phyloP scores from a whole-genome alignment of 257 asterid genomes.

The Anisodus acutangulus region DNA sequence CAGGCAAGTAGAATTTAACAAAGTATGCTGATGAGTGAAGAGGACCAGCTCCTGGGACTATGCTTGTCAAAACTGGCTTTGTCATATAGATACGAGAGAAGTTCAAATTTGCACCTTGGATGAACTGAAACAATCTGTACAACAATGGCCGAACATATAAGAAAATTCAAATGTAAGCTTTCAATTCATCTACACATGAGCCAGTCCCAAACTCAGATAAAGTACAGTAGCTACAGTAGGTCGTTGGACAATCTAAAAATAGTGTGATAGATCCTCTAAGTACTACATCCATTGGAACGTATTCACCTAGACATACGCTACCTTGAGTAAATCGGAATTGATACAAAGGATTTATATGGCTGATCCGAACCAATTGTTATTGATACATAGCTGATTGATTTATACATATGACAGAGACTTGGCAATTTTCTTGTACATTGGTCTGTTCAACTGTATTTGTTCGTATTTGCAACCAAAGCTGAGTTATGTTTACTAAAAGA shows the following conservation, averaged over 20 bases:
- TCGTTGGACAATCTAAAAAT: not conserved
- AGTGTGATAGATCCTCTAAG: not conserved
- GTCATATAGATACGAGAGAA: conserved; percentile 68
- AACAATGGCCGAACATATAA: not conserved
- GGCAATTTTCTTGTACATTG: not conserved
- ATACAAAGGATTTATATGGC: not conserved
- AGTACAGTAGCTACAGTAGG: not conserved
- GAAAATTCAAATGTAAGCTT: not conserved
- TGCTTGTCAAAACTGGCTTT: conserved; percentile 76
- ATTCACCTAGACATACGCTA: not conserved
- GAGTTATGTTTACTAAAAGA: not conserved
- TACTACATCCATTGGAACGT: not conserved
- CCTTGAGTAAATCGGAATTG: not conserved
- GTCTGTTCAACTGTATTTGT: not conserved
- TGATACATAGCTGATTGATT: not conserved
- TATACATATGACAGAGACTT: not conserved
- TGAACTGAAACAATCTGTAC: conserved; percentile 71
- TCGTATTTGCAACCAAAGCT: conserved; percentile 15
- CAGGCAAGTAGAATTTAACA: conserved; percentile 62
- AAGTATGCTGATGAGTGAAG: conserved; percentile 76
- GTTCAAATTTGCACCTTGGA: conserved; percentile 87
- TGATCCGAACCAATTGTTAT: not conserved
- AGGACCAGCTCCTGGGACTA: conserved; percentile 85
- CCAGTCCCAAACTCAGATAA: not conserved
- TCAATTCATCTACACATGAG: not conserved